Percentiles rank a stretch among this genome's conserved stretches.
These are phyloP conservation scores for Apiotrichum laibachii DNA, from an alignment of 1,284 basidiomycete species.

Conservation along the genomic window DNA sequence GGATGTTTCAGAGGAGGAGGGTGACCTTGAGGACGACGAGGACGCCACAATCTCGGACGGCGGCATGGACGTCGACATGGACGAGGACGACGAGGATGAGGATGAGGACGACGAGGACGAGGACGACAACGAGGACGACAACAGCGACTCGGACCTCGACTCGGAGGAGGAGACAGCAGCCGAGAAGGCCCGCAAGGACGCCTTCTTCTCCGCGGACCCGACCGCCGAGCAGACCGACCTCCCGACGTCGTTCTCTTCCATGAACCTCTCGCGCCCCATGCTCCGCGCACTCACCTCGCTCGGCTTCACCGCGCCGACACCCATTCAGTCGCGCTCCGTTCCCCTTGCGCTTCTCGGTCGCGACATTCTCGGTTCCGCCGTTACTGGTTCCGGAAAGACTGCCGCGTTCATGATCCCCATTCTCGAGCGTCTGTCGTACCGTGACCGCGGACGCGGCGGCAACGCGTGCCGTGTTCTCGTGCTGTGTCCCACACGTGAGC, in stretches of 20 bases:
- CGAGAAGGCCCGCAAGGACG: conserved; percentile 74
- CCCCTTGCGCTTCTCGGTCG: conserved; percentile 90
- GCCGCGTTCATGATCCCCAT: conserved; percentile 94
- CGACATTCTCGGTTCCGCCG: conserved; percentile 90
- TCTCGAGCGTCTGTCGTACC: conserved; percentile 83
- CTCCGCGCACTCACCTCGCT: conserved; percentile 80
- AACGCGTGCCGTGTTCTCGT: conserved; percentile 91
- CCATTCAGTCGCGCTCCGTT: conserved; percentile 89
- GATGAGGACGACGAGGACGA: conserved; percentile 44
- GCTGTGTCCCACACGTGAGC: conserved; percentile 87
- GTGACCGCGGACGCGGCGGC: conserved; percentile 74
- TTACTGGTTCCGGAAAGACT: conserved; percentile 95
- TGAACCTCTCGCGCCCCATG: conserved; percentile 86
- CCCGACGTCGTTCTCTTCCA: conserved; percentile 68
- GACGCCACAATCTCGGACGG: conserved; percentile 39
- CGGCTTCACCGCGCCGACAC: conserved; percentile 81
- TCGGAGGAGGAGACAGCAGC: conserved; percentile 67
- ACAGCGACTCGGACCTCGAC: conserved; percentile 42
- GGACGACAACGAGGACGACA: conserved; percentile 33
- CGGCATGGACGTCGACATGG: conserved; percentile 31
- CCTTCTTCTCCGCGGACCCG: conserved; percentile 68
- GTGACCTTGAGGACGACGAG: conserved; percentile 35
- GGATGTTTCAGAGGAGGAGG: conserved; percentile 48
- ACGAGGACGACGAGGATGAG: conserved; percentile 29
- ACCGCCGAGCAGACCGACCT: conserved; percentile 48